phyloP scores from a whole-genome alignment of 257 asterid species.

The Plantago ovata region DNA sequence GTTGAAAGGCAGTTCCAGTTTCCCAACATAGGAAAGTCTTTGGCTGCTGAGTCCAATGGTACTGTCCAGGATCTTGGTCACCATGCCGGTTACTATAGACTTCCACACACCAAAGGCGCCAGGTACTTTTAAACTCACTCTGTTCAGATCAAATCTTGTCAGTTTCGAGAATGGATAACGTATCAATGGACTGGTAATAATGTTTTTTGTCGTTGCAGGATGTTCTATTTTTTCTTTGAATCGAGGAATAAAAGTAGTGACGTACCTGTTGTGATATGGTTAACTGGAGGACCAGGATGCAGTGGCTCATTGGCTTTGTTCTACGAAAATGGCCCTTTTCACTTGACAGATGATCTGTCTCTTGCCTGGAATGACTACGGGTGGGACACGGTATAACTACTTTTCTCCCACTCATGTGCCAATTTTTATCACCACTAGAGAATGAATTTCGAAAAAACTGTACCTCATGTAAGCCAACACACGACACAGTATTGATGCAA shows the following conservation, averaged over 20 bases:
- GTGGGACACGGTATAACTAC: slow-evolving; percentile 66
- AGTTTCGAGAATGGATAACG: background rate
- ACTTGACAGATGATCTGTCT: slow-evolving; percentile 41
- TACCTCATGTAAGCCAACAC: too few species aligned
- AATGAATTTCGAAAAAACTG: background rate
- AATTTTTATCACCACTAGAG: slow-evolving; percentile 1
- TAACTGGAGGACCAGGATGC: slow-evolving; percentile 92
- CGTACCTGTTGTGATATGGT: slow-evolving; percentile 71
- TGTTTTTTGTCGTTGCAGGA: slow-evolving; percentile 34
- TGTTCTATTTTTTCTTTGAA: slow-evolving; percentile 80
- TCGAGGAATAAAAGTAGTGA: slow-evolving; percentile 44
- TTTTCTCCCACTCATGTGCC: background rate
- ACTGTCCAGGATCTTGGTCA: slow-evolving; percentile 52
- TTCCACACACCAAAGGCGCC: slow-evolving; percentile 50
- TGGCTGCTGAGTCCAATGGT: slow-evolving; percentile 18
- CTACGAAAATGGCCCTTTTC: slow-evolving; percentile 77
- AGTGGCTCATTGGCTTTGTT: slow-evolving; percentile 71
- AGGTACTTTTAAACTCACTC: slow-evolving; percentile 29
- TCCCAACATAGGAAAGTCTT: slow-evolving; percentile 25
- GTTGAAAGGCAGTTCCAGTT: slow-evolving; percentile 53
- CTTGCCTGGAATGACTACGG: slow-evolving; percentile 74
- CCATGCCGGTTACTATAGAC: slow-evolving; percentile 65
- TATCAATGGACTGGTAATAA: background rate
- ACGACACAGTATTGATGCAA: too few species aligned
- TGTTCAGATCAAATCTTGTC: background rate